Percentiles rank a stretch among this genome's conserved stretches.
Evolutionary conservation across 345 rosid species (phyloP).

Genomic region (Eucalyptus polybractea): DNA sequence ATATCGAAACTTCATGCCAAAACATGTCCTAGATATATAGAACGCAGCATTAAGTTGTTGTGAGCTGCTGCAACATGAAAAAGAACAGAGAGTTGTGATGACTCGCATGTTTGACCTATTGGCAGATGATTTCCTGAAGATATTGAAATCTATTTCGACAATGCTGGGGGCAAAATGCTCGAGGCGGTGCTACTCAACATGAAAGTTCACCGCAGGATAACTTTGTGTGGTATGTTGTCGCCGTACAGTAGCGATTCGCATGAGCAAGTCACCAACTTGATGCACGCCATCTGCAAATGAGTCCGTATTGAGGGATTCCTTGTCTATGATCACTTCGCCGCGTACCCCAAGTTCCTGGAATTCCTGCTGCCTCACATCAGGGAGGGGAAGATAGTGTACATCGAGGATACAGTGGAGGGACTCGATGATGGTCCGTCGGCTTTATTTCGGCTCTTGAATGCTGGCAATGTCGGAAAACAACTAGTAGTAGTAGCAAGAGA

Average conservation of each 20-base stretch:
- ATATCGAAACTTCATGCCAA: neutral
- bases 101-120: neutral
- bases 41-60: neutral
- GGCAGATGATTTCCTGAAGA: constrained; percentile 29
- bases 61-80: neutral
- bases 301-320: constrained; percentile 18
- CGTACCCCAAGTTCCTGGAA: constrained; percentile 24
- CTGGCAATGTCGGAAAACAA: constrained; percentile 47
- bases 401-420: constrained; percentile 52
- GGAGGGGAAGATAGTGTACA: constrained; percentile 33
- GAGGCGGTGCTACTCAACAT: constrained; percentile 49
- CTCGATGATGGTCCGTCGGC: constrained; percentile 41
- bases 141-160: constrained; percentile 47
- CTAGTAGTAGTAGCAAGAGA: constrained; percentile 14
- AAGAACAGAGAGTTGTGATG: neutral
- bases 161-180: constrained; percentile 58
- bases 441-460: constrained; percentile 28
- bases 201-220: constrained; percentile 33
- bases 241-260: neutral
- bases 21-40: neutral
- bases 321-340: constrained; percentile 21
- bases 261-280: constrained; percentile 10
- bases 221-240: constrained; percentile 32
- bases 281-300: neutral
- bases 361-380: constrained; percentile 16